Evolutionary conservation across 371 early-diverging fungal genomes (phyloP).

Genomic region (Mortierella sp.): DNA sequence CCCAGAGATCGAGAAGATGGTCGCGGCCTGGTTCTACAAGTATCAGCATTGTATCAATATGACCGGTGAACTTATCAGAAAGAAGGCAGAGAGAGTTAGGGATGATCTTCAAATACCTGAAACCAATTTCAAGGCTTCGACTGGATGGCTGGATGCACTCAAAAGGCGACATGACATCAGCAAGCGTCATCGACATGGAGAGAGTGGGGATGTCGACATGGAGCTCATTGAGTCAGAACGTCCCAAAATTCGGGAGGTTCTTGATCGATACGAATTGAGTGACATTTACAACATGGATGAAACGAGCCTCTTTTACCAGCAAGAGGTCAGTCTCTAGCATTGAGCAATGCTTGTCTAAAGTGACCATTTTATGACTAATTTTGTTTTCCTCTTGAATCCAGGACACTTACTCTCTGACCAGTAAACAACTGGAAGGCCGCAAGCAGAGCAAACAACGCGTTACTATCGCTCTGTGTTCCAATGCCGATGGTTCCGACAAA

Average conservation of each 20-base stretch:
- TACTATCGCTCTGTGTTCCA: neutral
- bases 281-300: constrained; percentile 8
- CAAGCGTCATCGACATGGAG: neutral
- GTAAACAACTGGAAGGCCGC: neutral
- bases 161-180: neutral
- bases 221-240: neutral
- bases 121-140: neutral
- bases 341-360: neutral
- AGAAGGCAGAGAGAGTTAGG: neutral
- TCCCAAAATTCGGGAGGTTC: neutral
- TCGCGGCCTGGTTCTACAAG: neutral
- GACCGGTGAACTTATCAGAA: neutral
- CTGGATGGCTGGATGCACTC: neutral
- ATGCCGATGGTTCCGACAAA: constrained; percentile 7
- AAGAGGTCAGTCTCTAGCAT: neutral
- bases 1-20: neutral
- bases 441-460: neutral
- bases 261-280: neutral
- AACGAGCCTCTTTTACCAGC: neutral
- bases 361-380: neutral
- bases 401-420: neutral
- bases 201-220: neutral
- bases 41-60: neutral
- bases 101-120: neutral
- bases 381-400: neutral